Evolutionary conservation across 257 asterid species (phyloP).

Genomic region (Nicotiana otophora): DNA sequence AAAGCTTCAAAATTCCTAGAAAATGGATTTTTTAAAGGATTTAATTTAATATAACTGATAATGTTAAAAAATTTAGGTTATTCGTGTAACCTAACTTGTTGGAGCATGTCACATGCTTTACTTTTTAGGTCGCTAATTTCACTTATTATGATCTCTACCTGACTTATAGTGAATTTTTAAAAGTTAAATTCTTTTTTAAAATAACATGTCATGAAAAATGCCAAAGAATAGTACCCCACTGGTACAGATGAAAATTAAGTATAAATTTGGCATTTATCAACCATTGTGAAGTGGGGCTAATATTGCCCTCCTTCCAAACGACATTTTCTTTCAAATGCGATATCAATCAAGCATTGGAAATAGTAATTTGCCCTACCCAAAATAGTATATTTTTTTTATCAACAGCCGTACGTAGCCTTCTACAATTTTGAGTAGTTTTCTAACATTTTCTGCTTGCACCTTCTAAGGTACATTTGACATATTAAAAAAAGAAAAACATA

Average conservation of each 20-base stretch:
- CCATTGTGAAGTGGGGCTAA: conserved; percentile 12
- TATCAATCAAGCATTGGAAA: neutral
- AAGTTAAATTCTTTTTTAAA: neutral
- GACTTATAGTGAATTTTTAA: no score
- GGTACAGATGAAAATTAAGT: neutral
- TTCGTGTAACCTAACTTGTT: neutral
- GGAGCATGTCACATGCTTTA: no score
- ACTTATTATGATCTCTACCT: no score
- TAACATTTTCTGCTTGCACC: neutral
- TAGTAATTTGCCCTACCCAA: neutral
- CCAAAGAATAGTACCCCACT: conserved; percentile 9
- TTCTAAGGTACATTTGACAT: neutral
- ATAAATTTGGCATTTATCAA: neutral
- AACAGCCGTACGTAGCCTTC: neutral
- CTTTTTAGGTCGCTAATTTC: no score
- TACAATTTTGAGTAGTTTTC: neutral
- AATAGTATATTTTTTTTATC: no score
- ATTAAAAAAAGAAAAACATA: neutral
- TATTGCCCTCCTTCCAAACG: conserved; percentile 15
- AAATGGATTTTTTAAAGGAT: conserved; percentile 13
- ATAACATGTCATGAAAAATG: neutral
- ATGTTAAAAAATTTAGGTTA: neutral
- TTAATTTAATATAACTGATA: neutral
- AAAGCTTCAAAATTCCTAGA: conserved; percentile 1
- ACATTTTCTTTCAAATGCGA: neutral